Percentiles rank a stretch among this genome's conserved stretches.
Evolutionary conservation across 805 yeast species (phyloP).

Genomic region (Wickerhamiella azyma): DNA sequence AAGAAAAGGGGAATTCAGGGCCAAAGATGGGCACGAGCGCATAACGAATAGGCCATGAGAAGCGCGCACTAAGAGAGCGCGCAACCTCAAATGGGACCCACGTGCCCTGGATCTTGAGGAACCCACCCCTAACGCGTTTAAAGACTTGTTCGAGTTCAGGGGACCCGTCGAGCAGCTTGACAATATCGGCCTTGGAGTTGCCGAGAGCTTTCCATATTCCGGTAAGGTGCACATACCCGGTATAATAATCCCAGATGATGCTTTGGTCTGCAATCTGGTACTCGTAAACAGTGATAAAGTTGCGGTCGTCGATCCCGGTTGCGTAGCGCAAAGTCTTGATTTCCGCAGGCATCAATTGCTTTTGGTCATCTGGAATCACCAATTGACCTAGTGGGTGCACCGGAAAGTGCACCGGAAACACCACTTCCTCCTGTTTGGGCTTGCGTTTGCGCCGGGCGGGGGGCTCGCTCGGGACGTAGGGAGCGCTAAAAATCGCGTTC

Average conservation of each 20-base stretch:
- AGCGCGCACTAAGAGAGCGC: slow-evolving; percentile 49
- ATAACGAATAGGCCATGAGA: slow-evolving; percentile 65
- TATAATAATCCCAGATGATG: slow-evolving; percentile 73
- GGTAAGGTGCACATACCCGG: slow-evolving; percentile 78
- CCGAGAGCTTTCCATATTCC: slow-evolving; percentile 76
- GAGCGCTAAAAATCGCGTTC: not conserved
- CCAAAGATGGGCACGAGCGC: slow-evolving; percentile 76
- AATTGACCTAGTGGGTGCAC: slow-evolving; percentile 16
- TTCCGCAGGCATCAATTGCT: slow-evolving; percentile 13
- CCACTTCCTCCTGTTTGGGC: not conserved
- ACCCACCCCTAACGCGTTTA: slow-evolving; percentile 78
- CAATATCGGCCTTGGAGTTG: slow-evolving; percentile 61
- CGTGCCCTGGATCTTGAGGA: slow-evolving; percentile 83
- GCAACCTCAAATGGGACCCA: slow-evolving; percentile 74
- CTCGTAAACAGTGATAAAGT: slow-evolving; percentile 57
- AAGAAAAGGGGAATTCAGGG: slow-evolving; percentile 43
- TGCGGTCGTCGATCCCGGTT: slow-evolving; percentile 60
- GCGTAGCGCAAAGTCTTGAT: slow-evolving; percentile 35
- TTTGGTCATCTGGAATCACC: slow-evolving; percentile 13
- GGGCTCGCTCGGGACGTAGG: not conserved
- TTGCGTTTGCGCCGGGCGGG: slow-evolving; percentile 1
- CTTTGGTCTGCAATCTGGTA: slow-evolving; percentile 55
- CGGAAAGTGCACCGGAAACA: slow-evolving; percentile 22
- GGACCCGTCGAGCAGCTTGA: slow-evolving; percentile 46
- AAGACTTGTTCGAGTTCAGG: slow-evolving; percentile 52